Base-by-base conservation (phyloP, 1,139 yeast species). In the Fermentozyma sake region DNA sequence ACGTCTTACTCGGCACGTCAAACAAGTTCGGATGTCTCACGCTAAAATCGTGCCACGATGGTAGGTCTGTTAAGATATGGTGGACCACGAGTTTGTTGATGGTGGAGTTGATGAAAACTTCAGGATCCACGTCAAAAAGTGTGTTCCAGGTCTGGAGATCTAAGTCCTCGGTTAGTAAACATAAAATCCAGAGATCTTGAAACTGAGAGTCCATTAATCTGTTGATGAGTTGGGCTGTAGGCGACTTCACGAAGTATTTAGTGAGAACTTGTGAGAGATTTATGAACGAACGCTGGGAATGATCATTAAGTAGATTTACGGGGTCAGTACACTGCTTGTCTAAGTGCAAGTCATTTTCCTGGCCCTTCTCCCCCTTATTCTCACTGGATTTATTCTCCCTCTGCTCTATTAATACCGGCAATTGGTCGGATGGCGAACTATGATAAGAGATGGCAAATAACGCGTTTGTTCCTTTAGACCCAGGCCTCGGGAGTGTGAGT, bases 391-490 rank as follows among this genome's bases (percentile, higher is more conserved):
- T n/a, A n/a, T n/a, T n/a, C n/a, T n/a, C n/a, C n/a, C n/a, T n/a
- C n/a, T n/a, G n/a, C 36, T 69, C 75, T 3, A 71, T 50, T 3
- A 71, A 43, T 2, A 70, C 47, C 1, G 77, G 77, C 13, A 71
- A 46, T 22, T 58, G 55, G 22, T 58, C 55, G 31, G 66, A 63
- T 3, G 64, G 55, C 1, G 76, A 52, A 6, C 69, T 62, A 31
- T 57, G 54, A 30, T 56, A 53, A 1, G 73, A 59, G 16, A 67
- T 29, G 18, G 50, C 10, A 48, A 46, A 33, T 53, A 50, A 9
- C 13, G 22, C 10, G 32, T 14, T 4, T 28, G 24, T 4, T 16
- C 14, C 12, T 19, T 7, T 16, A 14, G 20, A 9, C 6, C 10
- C 14, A 9, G 12, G 21, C 4, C 18, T 29, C 1, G 68, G 72